Conservation (phyloP, 805 yeast species). For the Saccharomycopsis fibuligera region DNA sequence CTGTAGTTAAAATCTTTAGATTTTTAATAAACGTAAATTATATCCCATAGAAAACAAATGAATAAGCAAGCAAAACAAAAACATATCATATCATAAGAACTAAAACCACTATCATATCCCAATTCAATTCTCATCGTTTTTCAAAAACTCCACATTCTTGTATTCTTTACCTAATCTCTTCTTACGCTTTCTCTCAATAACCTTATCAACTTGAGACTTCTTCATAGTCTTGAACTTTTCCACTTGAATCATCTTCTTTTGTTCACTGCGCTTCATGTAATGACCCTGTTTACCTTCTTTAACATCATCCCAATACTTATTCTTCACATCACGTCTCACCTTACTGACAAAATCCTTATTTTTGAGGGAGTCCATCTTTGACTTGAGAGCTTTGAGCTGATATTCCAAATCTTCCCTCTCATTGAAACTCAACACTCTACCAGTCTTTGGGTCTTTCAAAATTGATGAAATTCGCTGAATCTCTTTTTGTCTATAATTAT, state of each 20-base stretch:
- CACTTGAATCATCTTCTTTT: conserved; percentile 66
- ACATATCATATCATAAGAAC: too few species aligned
- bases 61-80: too few species aligned
- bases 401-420: conserved; percentile 51
- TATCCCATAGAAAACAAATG: too few species aligned
- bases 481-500: conserved; percentile 77
- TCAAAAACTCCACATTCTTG: conserved; percentile 38
- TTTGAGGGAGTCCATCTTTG: conserved; percentile 60
- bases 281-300: conserved; percentile 47
- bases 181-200: conserved; percentile 82
- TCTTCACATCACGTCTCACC: conserved; percentile 55
- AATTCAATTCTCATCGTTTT: conserved; percentile 12
- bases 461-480: conserved; percentile 50
- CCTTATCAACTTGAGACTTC: conserved; percentile 67
- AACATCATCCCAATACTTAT: conserved; percentile 40
- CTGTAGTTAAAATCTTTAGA: too few species aligned
- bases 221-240: conserved; percentile 74
- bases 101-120: too few species aligned
- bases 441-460: conserved; percentile 47
- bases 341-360: conserved; percentile 69
- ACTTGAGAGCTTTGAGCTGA: conserved; percentile 55
- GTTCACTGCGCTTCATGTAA: conserved; percentile 63
- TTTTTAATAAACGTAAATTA: too few species aligned
- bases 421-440: conserved; percentile 32
- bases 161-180: conserved; percentile 78